A percentile compares a stretch with the other conserved stretches of the same genome.
These are phyloP conservation scores for Monosporozyma unispora DNA, from an alignment of 805 yeast species.

Conservation along the genomic window DNA sequence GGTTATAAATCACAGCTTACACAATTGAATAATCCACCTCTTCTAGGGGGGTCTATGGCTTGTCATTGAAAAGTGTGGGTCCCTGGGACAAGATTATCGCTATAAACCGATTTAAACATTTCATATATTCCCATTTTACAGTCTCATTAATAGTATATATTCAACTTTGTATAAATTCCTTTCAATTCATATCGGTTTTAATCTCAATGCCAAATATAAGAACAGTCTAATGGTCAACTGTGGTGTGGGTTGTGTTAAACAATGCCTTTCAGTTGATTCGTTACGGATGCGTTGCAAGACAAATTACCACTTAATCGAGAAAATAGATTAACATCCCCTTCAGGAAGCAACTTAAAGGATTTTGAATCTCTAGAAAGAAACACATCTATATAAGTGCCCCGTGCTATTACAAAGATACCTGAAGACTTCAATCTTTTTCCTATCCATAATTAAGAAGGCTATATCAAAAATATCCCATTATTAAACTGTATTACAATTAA, in stretches of 20 bases:
- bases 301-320: not conserved
- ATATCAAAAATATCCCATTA: too few relatives aligned
- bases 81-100: not conserved
- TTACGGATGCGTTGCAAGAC: too few relatives aligned
- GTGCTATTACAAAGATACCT: too few relatives aligned
- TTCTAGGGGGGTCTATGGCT: not conserved
- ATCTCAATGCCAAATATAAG: too few relatives aligned
- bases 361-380: too few relatives aligned
- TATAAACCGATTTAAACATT: not conserved
- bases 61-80: slow-evolving; percentile 1
- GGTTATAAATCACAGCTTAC: not conserved
- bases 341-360: too few relatives aligned
- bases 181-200: not conserved
- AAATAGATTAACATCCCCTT: not conserved
- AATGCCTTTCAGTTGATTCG: too few relatives aligned
- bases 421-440: too few relatives aligned
- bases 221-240: not conserved
- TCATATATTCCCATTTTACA: not conserved
- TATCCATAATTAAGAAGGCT: too few relatives aligned
- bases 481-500: not conserved
- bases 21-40: not conserved
- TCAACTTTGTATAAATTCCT: not conserved
- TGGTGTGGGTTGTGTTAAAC: not conserved
- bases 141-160: not conserved
- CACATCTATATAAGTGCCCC: too few relatives aligned